Evolutionary conservation across 129 eudicot species (phyloP), one percentile per base, ranked within the genome.

Genomic region (Centella asiatica): DNA sequence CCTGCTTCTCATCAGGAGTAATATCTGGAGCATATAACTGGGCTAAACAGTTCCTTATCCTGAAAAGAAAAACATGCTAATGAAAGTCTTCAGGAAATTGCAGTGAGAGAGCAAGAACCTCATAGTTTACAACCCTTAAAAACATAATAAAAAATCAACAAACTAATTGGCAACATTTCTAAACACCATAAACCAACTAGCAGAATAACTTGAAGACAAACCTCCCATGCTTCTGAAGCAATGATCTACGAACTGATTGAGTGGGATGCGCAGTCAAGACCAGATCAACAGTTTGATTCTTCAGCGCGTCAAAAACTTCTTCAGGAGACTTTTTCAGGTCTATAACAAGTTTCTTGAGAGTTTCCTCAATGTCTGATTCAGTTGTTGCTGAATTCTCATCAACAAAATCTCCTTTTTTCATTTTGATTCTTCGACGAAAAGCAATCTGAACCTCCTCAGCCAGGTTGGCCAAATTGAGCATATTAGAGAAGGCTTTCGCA

Each of bases 401-500:
- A 25, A 78, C 83, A 65, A 80, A 85, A 66, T 86, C 93, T 13
- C 95, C 95, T 58, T 87, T 87, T 49, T 89, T 89, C 63, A 74
- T 60, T 46, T 86, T 89, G 67, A 73, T 85, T 62, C 93, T 70
- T 5, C 97, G 58, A 5, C 97, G 84, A 27, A 78, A 78, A 23
- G 95, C 97, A 42, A 80, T 86, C 83, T 89, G 97, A 55, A 89
- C 97, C 77, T 89, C 97, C 84, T 89, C 97, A 9, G 97, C 95
- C 86, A 89, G 60, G 69, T 89, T 89, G 55, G 95, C 97, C 72
- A 89, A 70, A 78, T 72, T 89, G 80, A 89, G 97, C 97, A 89
- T 89, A 80, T 89, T 84, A 23, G 95, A 80, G 64, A 89, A 89
- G 49, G 97, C 80, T 65, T 89, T 89, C 2, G 97, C 95, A 59